Base-by-base conservation (phyloP, 1,284 basidiomycete genomes). In the Malassezia caprae region DNA sequence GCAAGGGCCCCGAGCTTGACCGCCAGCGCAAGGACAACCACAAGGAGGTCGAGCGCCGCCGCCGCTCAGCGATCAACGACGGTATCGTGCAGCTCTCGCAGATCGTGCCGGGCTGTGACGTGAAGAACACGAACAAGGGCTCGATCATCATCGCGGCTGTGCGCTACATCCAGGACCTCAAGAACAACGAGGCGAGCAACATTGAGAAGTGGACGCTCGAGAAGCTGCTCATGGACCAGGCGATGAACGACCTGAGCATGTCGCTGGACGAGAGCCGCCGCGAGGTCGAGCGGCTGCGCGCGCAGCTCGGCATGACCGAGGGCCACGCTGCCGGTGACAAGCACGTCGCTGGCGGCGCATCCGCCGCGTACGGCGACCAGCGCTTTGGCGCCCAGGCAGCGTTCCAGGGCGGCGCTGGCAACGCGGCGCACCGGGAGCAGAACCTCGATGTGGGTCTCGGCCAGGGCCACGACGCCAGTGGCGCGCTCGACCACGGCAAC, bases 41-140 rank as follows among this genome's bases (percentile, higher is more conserved):
- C 56, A 94, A 94, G 86, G 91, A 96, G 77, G 91, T 96, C 11
- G 91, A 96, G 76, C 86, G 90, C 55, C 82, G 90, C 41, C 84
- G 91, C 48, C 81, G 91, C 53, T 87, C 89, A 17, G 90, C 90
- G 67, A 96, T 96, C 78, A 93, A 93, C 75, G 87, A 91, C 59
- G 90, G 90, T 0, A 94, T 96, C 78, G 89, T 86, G 72, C 86
- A 90, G 71, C 83, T 96, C 23, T 85, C 87, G 1, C 81, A 84
- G 8, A 88, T 91, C 65, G 85, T 94, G 2, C 90, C 90, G 7
- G 64, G 63, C 21, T 86, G 84, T 41, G 84, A 85, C 0, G 86
- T 87, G 46, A 88, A 90, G 75, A 89, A 64, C 42, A 65, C 67
- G 34, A 90, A 71, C 51, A 91, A 91, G 71, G 87, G 87, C 28